Conservation (phyloP, 2,329 filamentous ascomycete genomes). For the Microdochium nivale region DNA sequence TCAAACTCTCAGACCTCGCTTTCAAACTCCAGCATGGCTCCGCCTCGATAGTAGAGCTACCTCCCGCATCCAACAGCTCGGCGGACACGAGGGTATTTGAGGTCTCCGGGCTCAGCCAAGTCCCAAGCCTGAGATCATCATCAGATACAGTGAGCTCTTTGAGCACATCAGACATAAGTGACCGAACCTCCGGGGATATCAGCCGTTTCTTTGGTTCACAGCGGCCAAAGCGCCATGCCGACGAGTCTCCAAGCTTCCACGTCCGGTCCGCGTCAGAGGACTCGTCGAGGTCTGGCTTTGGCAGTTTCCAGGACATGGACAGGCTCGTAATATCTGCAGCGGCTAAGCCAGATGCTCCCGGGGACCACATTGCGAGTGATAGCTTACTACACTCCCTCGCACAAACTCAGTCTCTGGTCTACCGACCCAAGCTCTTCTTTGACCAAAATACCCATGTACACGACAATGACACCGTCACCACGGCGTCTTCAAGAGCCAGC, state of each 20-base stretch:
- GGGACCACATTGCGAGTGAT: not conserved
- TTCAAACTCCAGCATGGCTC: not conserved
- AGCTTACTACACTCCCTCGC: not conserved
- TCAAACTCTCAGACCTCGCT: not conserved
- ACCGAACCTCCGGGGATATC: not conserved
- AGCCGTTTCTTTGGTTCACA: not conserved
- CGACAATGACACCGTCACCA: not conserved
- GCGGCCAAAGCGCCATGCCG: not conserved
- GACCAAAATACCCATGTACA: not conserved
- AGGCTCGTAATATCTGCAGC: not conserved
- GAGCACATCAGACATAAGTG: not conserved
- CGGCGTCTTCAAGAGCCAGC: not conserved
- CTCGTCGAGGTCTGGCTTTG: not conserved
- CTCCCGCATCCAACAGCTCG: not conserved
- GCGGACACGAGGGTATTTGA: not conserved
- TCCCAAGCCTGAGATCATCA: not conserved
- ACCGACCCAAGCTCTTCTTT: not conserved
- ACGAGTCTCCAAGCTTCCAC: not conserved
- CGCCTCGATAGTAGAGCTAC: not conserved
- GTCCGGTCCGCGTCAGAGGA: not conserved
- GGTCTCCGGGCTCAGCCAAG: not conserved
- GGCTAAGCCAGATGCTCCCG: not conserved
- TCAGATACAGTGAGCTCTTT: not conserved
- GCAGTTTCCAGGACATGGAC: not conserved
- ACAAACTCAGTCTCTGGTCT: not conserved